These are phyloP conservation scores for Cyathus olla DNA, from an alignment of 1,284 basidiomycete species.

Conservation along the genomic window DNA sequence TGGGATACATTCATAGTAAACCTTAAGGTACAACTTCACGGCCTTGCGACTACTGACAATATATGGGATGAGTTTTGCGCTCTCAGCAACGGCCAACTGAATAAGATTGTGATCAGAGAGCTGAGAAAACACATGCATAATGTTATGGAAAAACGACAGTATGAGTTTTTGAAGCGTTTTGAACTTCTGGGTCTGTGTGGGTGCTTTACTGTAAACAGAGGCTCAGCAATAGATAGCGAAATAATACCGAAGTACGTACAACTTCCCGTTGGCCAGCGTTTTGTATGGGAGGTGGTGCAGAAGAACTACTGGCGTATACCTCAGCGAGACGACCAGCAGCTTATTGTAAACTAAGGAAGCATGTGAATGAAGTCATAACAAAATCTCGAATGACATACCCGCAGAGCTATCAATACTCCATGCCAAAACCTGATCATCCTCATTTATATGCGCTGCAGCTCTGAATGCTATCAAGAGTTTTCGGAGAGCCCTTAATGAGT, in stretches of 20 bases:
- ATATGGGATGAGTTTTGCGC: slow-evolving; percentile 89
- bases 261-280: slow-evolving; percentile 84
- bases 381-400: slow-evolving; percentile 54
- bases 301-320: slow-evolving; percentile 93
- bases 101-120: slow-evolving; percentile 78
- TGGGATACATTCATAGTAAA: slow-evolving; percentile 27
- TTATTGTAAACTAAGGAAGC: slow-evolving; percentile 86
- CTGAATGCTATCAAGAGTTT: slow-evolving; percentile 92
- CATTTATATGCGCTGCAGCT: slow-evolving; percentile 90
- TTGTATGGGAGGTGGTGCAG: slow-evolving; percentile 92
- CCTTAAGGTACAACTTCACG: slow-evolving; percentile 89
- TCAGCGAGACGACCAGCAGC: slow-evolving; percentile 88
- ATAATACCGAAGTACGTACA: slow-evolving; percentile 62
- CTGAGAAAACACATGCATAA: slow-evolving; percentile 84
- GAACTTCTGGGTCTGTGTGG: slow-evolving; percentile 80
- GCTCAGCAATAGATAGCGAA: no score
- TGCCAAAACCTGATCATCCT: slow-evolving; percentile 80
- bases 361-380: background rate
- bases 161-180: slow-evolving; percentile 90
- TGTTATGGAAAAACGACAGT: slow-evolving; percentile 90
- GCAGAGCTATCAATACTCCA: slow-evolving; percentile 87
- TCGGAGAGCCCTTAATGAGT: slow-evolving; percentile 88
- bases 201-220: slow-evolving; percentile 69
- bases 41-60: slow-evolving; percentile 86
- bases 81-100: slow-evolving; percentile 83